Conservation (phyloP, 305 asterid species). For the Solanum hybrid region DNA sequence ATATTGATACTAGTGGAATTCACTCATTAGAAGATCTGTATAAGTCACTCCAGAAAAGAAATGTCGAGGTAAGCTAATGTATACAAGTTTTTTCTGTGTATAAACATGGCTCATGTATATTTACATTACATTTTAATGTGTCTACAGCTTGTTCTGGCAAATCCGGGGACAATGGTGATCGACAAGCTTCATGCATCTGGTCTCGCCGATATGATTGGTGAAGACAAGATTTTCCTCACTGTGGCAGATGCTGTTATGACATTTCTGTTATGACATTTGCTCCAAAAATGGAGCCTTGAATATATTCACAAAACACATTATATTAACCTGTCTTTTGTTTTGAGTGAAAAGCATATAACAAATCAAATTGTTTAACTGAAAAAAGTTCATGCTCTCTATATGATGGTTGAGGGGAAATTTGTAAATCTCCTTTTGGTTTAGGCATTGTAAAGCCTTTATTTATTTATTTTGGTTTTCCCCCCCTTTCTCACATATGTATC, state of each 20-base stretch:
- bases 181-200: constrained; percentile 55
- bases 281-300: constrained; percentile 49
- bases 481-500: neutral
- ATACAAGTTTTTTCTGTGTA: neutral
- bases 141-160: constrained; percentile 57
- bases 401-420: neutral
- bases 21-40: constrained; percentile 67
- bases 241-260: constrained; percentile 55
- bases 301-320: neutral
- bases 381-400: neutral
- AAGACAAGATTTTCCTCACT: constrained; percentile 57
- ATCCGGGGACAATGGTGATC: constrained; percentile 58
- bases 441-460: neutral
- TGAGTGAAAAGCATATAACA: neutral
- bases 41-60: constrained; percentile 46
- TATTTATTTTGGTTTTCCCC: neutral
- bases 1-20: constrained; percentile 81
- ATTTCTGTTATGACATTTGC: constrained; percentile 36
- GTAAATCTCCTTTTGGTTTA: neutral
- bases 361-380: neutral
- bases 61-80: constrained; percentile 39
- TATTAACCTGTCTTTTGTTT: neutral
- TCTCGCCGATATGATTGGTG: constrained; percentile 36
- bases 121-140: neutral
- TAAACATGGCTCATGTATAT: neutral